Evolutionary conservation across 345 rosid genomes (phyloP).

Genomic region (Lepidium didymum): DNA sequence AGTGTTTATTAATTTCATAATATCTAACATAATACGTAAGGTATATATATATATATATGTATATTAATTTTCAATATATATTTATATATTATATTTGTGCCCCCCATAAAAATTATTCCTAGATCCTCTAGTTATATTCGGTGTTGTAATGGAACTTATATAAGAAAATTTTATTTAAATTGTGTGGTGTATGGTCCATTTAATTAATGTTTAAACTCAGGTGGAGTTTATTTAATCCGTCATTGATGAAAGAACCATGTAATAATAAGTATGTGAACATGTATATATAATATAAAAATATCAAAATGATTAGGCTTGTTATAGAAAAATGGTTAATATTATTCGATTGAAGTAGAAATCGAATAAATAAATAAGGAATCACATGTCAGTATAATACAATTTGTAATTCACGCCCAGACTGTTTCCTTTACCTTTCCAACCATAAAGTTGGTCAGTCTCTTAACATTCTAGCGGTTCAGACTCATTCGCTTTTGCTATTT

Average conservation of each 20-base stretch:
- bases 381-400: not conserved
- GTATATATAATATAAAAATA: too few relatives aligned
- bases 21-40: too few relatives aligned
- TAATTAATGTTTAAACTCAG: not conserved
- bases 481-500: conserved; percentile 15
- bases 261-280: not conserved
- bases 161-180: not conserved
- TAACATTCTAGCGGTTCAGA: conserved; percentile 21
- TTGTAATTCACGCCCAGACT: conserved; percentile 11
- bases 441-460: conserved; percentile 15
- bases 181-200: not conserved
- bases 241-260: not conserved
- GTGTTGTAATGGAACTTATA: not conserved
- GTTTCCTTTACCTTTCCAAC: conserved; percentile 1
- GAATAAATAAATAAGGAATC: conserved; percentile 20
- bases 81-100: too few relatives aligned
- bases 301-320: too few relatives aligned
- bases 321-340: too few relatives aligned
- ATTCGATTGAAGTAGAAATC: too few relatives aligned
- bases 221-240: not conserved
- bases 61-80: too few relatives aligned
- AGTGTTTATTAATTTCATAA: too few relatives aligned
- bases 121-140: not conserved
- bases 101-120: too few relatives aligned
- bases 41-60: too few relatives aligned